Evolutionary conservation across 2,329 filamentous ascomycete genomes (phyloP), one percentile per base, ranked within the genome.

Genomic region (Neofusicoccum parvum): DNA sequence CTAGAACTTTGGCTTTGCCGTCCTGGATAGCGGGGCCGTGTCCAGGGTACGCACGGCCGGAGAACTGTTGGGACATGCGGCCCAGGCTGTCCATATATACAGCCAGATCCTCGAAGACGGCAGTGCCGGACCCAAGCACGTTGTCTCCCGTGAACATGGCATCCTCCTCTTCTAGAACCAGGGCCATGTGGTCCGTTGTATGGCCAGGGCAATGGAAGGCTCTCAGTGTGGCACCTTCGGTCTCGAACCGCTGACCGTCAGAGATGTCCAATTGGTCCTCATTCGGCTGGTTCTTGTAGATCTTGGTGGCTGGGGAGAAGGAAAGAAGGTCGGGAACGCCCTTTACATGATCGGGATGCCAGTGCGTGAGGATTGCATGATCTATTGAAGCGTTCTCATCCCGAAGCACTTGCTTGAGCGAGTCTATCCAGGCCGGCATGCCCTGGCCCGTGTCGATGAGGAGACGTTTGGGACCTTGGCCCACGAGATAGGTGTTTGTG

Each of bases 401-500:
- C 6, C 82, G 76, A 2, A 98, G 83, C 0, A 89, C 86, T 3
- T 82, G 79, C 68, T 86, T 85, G 41, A 99, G 79, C 0, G 86
- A 85, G 0, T 83, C 77, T 48, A 87, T 83, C 94, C 94, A 99
- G 39, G 86, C 83, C 2, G 88, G 86, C 66, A 83, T 86, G 53
- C 94, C 95, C 77, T 97, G 90, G 56, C 91, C 95, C 0, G 94
- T 97, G 79, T 99, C 95, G 73, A 99, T 88, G 23, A 99, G 86
- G 66, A 98, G 84, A 10, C 95, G 88, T 6, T 81, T 79, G 5
- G 81, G 76, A 3, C 94, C 94, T 6, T 86, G 88, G 66, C 95
- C 95, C 66, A 99, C 74, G 17, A 99, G 85, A 77, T 99, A 99
- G 39, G 95, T 99, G 78, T 99, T 99, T 70, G 95, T 97, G 68